Evolutionary conservation across 768 basidiomycete genomes (phyloP), one percentile per base, ranked within the genome.

Genomic region (Calocera viscosa): DNA sequence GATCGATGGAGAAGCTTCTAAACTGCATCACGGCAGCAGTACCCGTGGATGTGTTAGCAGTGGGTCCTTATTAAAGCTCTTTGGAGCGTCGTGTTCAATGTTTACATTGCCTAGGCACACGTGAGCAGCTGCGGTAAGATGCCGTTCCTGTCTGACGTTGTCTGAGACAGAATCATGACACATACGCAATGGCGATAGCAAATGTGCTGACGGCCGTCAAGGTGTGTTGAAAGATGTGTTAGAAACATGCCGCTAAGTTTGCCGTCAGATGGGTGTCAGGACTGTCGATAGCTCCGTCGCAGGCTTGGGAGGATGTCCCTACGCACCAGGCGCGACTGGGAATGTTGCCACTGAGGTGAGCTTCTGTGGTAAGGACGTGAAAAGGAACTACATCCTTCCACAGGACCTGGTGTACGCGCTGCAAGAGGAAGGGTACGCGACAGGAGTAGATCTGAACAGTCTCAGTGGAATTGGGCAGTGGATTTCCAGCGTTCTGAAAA

Each of bases 271-370:
- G 64, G 94, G 94, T 17, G 77, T 97, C 14, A 82, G 86, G 12
- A 90, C 91, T 1, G 82, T 98, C 47, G 94, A 82, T 69, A 74
- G 73, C 64, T 73, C 73, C 0, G 85, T 96, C 19, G 92, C 88
- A 19, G 94, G 94, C 0, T 84, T 97, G 0, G 94, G 95, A 1
- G 93, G 94, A 19, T 97, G 95, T 72, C 94, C 94, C 1, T 98
- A 91, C 76, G 93, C 94, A 1, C 95, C 94, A 1, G 94, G 94
- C 3, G 94, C 94, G 16, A 94, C 92, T 0, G 94, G 95, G 17
- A 96, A 96, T 71, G 90, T 96, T 19, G 87, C 92, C 0, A 97
- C 95, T 0, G 94, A 98, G 70, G 80, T 72, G 35, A 16, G 68
- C 65, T 2, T 24, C 22, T 30, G 28, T 19, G 24, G 14, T 33